Evolutionary conservation across 2,329 filamentous ascomycete species (phyloP).

Genomic region (Claviceps cyperi): DNA sequence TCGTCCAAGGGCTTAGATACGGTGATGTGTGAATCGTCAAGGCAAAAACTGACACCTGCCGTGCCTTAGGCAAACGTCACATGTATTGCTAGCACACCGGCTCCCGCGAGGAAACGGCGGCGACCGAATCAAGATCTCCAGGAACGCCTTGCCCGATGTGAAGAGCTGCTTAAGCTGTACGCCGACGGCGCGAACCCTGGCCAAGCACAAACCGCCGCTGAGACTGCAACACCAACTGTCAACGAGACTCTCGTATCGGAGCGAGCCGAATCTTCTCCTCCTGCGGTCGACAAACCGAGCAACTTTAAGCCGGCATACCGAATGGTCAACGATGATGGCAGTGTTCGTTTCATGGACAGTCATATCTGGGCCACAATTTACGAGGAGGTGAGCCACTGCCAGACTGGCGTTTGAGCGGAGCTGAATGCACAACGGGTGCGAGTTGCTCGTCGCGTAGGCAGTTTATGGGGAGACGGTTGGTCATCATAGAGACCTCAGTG

Average conservation of each 20-base stretch:
- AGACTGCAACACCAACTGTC: constrained; percentile 2
- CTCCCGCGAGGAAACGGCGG: constrained; percentile 43
- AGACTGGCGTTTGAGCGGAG: background rate
- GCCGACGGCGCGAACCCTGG: constrained; percentile 23
- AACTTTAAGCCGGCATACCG: constrained; percentile 34
- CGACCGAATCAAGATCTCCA: constrained; percentile 48
- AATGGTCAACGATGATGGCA: constrained; percentile 40
- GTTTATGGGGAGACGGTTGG: background rate
- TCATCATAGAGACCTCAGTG: background rate
- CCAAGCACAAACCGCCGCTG: constrained; percentile 8
- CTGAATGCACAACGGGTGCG: no score
- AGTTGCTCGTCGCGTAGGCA: background rate
- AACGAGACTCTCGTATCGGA: constrained; percentile 13
- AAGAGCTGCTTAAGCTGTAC: constrained; percentile 44
- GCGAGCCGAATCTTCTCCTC: constrained; percentile 12
- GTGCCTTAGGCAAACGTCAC: constrained; percentile 37
- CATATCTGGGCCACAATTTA: constrained; percentile 38
- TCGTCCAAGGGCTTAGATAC: background rate
- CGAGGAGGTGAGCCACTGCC: constrained; percentile 32
- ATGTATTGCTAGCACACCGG: constrained; percentile 45
- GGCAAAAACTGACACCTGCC: constrained; percentile 4
- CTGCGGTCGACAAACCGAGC: constrained; percentile 16
- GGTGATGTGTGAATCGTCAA: background rate
- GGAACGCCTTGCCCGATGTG: constrained; percentile 43
- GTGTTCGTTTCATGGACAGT: constrained; percentile 42